Evolutionary conservation across 345 rosid genomes (phyloP).

Genomic region (Acer negundo): DNA sequence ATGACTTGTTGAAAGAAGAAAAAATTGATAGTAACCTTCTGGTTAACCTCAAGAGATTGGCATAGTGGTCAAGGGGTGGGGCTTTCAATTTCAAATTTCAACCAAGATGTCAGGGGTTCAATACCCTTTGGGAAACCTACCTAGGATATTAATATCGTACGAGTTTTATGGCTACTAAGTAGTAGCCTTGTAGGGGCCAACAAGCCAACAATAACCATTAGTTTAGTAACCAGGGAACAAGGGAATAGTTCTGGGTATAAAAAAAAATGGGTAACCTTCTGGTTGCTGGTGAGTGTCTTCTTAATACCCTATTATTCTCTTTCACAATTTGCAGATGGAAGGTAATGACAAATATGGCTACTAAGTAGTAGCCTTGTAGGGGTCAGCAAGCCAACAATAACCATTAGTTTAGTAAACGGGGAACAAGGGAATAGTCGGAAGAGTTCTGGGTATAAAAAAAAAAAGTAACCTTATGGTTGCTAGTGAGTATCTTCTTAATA

Average conservation of each 20-base stretch:
- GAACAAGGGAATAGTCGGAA: neutral
- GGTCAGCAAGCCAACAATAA: neutral
- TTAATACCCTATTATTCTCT: constrained; percentile 14
- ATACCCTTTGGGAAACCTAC: neutral
- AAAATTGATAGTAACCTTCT: neutral
- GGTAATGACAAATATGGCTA: constrained; percentile 54
- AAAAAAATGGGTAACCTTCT: neutral
- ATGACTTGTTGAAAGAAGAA: constrained; percentile 5
- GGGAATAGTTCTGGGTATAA: neutral
- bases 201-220: neutral
- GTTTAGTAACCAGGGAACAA: neutral
- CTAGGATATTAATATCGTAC: neutral
- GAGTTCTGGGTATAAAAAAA: neutral
- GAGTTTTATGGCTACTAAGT: neutral
- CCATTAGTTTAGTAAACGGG: neutral
- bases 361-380: neutral
- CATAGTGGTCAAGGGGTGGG: neutral
- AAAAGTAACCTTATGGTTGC: neutral
- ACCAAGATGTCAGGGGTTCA: neutral
- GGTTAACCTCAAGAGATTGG: neutral
- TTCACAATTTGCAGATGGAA: constrained; percentile 49
- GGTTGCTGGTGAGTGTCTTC: neutral
- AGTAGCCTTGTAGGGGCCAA: too few relatives aligned
- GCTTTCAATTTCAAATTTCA: neutral
- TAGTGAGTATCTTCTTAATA: constrained; percentile 12